Evolutionary conservation across 179 eudicot species (phyloP), one percentile per base, ranked within the genome.

Genomic region (Nepenthes alata): DNA sequence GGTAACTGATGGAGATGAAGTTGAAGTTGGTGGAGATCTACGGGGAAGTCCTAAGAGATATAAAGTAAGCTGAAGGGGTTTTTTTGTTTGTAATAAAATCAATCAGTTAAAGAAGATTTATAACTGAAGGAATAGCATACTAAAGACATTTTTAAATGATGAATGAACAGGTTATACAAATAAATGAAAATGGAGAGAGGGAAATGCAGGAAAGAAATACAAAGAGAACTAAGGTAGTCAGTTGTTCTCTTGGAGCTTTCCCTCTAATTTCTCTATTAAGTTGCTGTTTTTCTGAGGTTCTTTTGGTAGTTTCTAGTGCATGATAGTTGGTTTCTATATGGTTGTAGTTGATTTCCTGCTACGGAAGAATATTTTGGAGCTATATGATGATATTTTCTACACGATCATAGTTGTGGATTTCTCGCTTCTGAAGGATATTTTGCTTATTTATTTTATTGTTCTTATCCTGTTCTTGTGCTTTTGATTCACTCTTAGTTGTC

Each of bases 221-320:
- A 39, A 83, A 82, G 79, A 74, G 78, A 53, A 62, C 52, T 61
- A 64, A 70, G 85, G 85, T 82, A 68, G 37, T 25, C 25, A 56
- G n/a, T 53, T n/a, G 57, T 53, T n/a, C n/a, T 25, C 25, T 25
- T 25, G 25, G 15, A 13, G 15, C 15, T 53, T 25, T 53, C 15
- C n/a, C 35, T 14, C 15, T 53, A 47, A 47, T 47, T 47, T 47
- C 0, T 47, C n/a, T 9, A 47, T 60, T 8, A 16, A 48, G 4
- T 7, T 16, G 54, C 7, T 11, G 39, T 12, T 10, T 11, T 13
- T 13, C 2, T 14, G 8, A 6, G 0, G 44, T 25, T 34, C 11
- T 36, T 61, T 36, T 6, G 5, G 5, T 47, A 6, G 45, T 57
- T 38, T 37, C 7, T 57, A 47, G 8, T 47, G 11, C 11, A 47